Conservation (phyloP, 2,329 filamentous ascomycete species). For the Aspergillus amoenus region DNA sequence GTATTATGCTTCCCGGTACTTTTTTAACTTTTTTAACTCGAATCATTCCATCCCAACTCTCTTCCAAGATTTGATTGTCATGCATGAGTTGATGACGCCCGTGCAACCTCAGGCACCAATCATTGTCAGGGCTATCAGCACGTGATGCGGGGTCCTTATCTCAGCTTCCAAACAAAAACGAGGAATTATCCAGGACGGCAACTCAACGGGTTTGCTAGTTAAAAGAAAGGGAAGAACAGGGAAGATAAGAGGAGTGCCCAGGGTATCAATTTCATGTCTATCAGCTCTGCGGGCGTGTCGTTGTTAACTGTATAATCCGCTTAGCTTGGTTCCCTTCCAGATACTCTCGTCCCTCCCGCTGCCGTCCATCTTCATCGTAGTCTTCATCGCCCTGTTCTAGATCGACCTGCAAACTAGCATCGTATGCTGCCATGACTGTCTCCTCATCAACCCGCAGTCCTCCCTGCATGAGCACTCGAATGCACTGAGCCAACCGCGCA, state of each 20-base stretch:
- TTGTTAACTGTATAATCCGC: slow-evolving; percentile 37
- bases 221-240: neutral
- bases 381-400: slow-evolving; percentile 42
- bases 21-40: neutral
- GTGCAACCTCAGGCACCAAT: slow-evolving; percentile 14
- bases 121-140: slow-evolving; percentile 13
- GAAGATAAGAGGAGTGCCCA: slow-evolving; percentile 4
- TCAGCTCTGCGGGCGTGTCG: slow-evolving; percentile 15
- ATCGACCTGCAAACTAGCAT: slow-evolving; percentile 71
- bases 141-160: slow-evolving; percentile 25
- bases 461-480: slow-evolving; percentile 77
- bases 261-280: slow-evolving; percentile 5
- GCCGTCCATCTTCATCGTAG: slow-evolving; percentile 31
- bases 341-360: slow-evolving; percentile 42
- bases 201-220: no score
- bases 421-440: slow-evolving; percentile 78
- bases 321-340: slow-evolving; percentile 41
- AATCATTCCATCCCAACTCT: neutral
- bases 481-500: slow-evolving; percentile 75
- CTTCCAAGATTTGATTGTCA: neutral
- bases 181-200: neutral
- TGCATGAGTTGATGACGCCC: neutral
- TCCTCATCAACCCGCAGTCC: slow-evolving; percentile 87
- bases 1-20: neutral
- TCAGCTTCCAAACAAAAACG: neutral